phyloP scores from a whole-genome alignment of 148 eudicot genomes.

The Fagopyrum homotropicum region DNA sequence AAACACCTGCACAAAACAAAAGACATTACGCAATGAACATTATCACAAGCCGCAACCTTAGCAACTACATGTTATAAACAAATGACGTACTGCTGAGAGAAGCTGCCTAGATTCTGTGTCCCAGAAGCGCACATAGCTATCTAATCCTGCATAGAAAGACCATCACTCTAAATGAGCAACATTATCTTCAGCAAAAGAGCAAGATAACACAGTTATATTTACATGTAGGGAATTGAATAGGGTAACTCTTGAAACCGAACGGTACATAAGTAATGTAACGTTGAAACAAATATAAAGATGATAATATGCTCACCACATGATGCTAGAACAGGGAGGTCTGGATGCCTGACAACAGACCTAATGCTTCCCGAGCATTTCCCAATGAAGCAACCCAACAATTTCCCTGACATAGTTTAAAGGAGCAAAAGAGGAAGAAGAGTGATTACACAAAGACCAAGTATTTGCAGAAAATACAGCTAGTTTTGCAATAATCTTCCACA shows the following conservation, averaged over 20 bases:
- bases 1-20: constrained; percentile 60
- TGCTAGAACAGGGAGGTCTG: constrained; percentile 78
- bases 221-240: background rate
- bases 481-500: background rate
- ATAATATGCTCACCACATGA: constrained; percentile 65
- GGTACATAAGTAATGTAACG: background rate
- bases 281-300: background rate
- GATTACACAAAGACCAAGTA: background rate
- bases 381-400: constrained; percentile 72
- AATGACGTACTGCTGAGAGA: constrained; percentile 75
- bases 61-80: background rate
- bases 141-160: constrained; percentile 50
- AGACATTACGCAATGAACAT: background rate
- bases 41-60: background rate
- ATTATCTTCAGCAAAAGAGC: background rate
- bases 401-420: constrained; percentile 41
- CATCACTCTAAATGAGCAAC: constrained; percentile 10
- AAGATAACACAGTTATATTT: background rate
- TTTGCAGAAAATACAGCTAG: background rate
- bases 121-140: constrained; percentile 92
- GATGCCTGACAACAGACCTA: constrained; percentile 80
- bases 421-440: constrained; percentile 11
- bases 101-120: constrained; percentile 78
- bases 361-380: constrained; percentile 98
- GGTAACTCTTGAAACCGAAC: background rate